Evolutionary conservation across 331 rosid genomes (phyloP).

Genomic region (Saraca asoca): DNA sequence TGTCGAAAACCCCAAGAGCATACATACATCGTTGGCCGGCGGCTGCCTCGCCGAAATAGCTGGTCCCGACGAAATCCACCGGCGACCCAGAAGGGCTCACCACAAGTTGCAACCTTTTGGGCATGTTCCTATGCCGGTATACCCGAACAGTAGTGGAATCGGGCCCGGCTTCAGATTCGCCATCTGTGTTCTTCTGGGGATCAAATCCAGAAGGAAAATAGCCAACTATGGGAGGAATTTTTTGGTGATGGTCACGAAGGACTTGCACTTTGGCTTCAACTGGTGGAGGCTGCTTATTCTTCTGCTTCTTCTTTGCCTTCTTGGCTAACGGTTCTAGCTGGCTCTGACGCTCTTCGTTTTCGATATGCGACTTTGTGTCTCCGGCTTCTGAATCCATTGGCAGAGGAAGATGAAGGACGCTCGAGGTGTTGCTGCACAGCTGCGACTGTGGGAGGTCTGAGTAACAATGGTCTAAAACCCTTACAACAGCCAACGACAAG

Average conservation of each 20-base stretch:
- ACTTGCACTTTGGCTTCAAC: conserved; percentile 53
- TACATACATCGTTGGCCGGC: conserved; percentile 60
- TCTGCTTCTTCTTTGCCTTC: conserved; percentile 44
- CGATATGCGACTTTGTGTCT: conserved; percentile 33
- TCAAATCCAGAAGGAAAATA: conserved; percentile 85
- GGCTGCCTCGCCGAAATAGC: conserved; percentile 71
- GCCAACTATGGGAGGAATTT: conserved; percentile 61
- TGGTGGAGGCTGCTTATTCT: conserved; percentile 14
- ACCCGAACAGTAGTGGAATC: conserved; percentile 43
- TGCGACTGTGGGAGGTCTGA: too few species aligned
- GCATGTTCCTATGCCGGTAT: conserved; percentile 48
- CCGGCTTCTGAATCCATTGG: conserved; percentile 61
- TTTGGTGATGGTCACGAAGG: conserved; percentile 45
- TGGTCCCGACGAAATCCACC: conserved; percentile 83
- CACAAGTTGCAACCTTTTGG: conserved; percentile 70
- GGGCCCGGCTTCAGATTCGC: conserved; percentile 8
- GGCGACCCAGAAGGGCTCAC: conserved; percentile 59
- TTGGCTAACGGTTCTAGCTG: conserved; percentile 12
- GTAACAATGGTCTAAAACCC: too few species aligned
- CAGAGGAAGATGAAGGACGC: neutral
- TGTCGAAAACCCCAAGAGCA: conserved; percentile 82
- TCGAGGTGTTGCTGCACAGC: too few species aligned
- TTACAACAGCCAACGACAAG: too few species aligned
- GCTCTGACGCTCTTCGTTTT: conserved; percentile 13
- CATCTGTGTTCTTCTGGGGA: conserved; percentile 35